Percentiles rank a stretch among this genome's conserved stretches.
Evolutionary conservation across 164 flowering plant genomes (phyloP).

Genomic region (Brasenia schreberi): DNA sequence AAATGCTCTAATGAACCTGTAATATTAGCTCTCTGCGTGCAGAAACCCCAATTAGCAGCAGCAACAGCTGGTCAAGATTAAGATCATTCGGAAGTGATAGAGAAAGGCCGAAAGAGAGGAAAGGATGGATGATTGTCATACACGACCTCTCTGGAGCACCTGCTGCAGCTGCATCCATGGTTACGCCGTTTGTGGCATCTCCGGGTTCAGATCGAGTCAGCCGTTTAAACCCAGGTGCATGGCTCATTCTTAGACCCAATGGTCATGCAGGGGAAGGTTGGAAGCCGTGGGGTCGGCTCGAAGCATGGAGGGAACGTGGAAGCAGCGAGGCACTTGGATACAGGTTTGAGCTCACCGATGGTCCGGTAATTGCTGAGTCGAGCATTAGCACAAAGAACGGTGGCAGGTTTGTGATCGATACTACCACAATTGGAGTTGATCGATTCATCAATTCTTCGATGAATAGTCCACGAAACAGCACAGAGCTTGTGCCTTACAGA

Average conservation of each 20-base stretch:
- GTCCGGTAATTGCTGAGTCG: constrained; percentile 53
- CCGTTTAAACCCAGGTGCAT: constrained; percentile 85
- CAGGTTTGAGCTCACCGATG: constrained; percentile 48
- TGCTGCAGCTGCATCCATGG: constrained; percentile 91
- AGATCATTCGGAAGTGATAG: constrained; percentile 35
- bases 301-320: constrained; percentile 91
- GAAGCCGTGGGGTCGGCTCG: constrained; percentile 97
- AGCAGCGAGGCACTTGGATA: constrained; percentile 66
- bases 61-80: constrained; percentile 35
- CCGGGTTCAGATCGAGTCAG: constrained; percentile 79
- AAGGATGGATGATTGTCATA: constrained; percentile 91
- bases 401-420: constrained; percentile 61
- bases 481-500: constrained; percentile 3
- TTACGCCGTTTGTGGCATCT: constrained; percentile 92
- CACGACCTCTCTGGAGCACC: constrained; percentile 91
- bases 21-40: constrained; percentile 48
- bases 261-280: constrained; percentile 51
- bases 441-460: not conserved
- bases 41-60: constrained; percentile 21
- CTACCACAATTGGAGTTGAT: constrained; percentile 16
- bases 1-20: not conserved
- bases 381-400: constrained; percentile 53
- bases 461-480: not conserved
- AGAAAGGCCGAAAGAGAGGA: constrained; percentile 46
- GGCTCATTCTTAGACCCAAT: constrained; percentile 84